Conservation (phyloP, 805 yeast genomes). For the Zygoascus biomembranicola region DNA sequence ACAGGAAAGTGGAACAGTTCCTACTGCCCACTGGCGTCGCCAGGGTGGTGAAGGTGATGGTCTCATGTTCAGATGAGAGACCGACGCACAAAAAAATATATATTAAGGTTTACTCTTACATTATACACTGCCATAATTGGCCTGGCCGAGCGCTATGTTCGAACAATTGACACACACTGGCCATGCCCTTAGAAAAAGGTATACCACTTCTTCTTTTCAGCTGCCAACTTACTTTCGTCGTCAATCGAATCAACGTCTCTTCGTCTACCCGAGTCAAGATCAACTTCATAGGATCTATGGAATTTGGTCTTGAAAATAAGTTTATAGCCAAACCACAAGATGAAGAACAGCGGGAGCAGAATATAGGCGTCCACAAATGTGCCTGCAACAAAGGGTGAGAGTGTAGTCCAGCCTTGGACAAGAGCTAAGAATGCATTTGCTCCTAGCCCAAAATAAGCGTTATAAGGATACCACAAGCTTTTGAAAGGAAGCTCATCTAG, state of each 20-base stretch:
- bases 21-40: slow-evolving; percentile 57
- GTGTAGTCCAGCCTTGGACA: slow-evolving; percentile 60
- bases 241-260: slow-evolving; percentile 22
- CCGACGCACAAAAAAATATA: not conserved
- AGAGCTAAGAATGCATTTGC: slow-evolving; percentile 46
- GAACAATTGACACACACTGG: too few relatives aligned
- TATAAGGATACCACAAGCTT: slow-evolving; percentile 44
- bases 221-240: not conserved
- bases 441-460: slow-evolving; percentile 41
- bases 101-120: too few relatives aligned
- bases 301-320: slow-evolving; percentile 34
- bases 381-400: slow-evolving; percentile 52
- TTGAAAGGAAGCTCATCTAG: slow-evolving; percentile 44
- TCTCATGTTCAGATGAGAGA: slow-evolving; percentile 49
- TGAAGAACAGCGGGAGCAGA: slow-evolving; percentile 47
- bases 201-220: slow-evolving; percentile 1
- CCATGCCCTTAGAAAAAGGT: not conserved
- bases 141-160: too few relatives aligned
- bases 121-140: too few relatives aligned
- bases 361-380: slow-evolving; percentile 54
- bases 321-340: slow-evolving; percentile 33
- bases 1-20: slow-evolving; percentile 55
- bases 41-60: slow-evolving; percentile 72
- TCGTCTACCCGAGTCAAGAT: slow-evolving; percentile 37
- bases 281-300: slow-evolving; percentile 33